Evolutionary conservation across 1,284 basidiomycete genomes (phyloP).

Genomic region (Amylostereum chailletii): DNA sequence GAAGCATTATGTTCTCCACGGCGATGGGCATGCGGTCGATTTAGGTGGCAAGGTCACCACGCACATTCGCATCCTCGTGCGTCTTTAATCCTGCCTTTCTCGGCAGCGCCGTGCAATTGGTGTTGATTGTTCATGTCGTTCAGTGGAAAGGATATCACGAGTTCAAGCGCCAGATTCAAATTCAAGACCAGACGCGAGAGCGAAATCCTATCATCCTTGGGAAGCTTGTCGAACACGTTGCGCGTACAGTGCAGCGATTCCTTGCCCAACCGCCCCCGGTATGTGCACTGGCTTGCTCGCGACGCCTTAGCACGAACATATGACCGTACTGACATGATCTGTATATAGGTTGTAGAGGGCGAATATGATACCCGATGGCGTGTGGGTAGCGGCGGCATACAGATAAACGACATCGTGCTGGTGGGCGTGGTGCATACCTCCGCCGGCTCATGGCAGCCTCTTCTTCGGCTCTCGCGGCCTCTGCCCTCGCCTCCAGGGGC

Average conservation of each 20-base stretch:
- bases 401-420: neutral
- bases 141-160: neutral
- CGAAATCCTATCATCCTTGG: neutral
- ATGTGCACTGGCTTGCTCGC: neutral
- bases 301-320: neutral
- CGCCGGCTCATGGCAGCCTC: constrained; percentile 5
- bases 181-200: neutral
- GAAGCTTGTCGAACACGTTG: neutral
- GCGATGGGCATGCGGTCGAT: neutral
- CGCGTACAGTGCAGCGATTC: constrained; percentile 1
- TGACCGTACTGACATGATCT: neutral
- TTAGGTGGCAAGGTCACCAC: constrained; percentile 5
- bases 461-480: constrained; percentile 1
- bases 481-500: neutral
- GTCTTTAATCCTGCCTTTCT: neutral
- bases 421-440: constrained; percentile 5
- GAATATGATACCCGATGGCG: neutral
- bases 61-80: constrained; percentile 1
- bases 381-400: constrained; percentile 1
- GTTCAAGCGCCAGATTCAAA: constrained; percentile 2
- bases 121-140: no score
- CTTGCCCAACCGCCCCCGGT: neutral
- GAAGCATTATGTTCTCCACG: constrained; percentile 1
- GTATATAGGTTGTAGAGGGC: neutral
- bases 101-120: no score